Evolutionary conservation across 768 basidiomycete species (phyloP).

Genomic region (Tephrocybe sp.): DNA sequence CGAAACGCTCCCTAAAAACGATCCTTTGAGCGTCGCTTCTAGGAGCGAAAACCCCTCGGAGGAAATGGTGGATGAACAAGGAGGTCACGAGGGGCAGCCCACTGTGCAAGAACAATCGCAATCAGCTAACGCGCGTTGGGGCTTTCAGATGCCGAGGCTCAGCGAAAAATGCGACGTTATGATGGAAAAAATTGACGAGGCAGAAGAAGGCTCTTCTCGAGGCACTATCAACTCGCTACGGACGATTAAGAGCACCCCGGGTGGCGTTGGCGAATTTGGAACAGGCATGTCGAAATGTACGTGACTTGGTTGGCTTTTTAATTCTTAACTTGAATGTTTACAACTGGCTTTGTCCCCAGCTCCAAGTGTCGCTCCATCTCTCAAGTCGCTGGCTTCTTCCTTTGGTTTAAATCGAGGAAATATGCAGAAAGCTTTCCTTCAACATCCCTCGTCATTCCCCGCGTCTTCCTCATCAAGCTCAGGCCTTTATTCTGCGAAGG

Average conservation of each 20-base stretch:
- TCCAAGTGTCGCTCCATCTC: slow-evolving; percentile 66
- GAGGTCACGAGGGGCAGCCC: slow-evolving; percentile 22
- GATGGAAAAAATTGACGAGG: slow-evolving; percentile 78
- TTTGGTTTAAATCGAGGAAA: slow-evolving; percentile 62
- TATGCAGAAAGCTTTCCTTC: slow-evolving; percentile 19
- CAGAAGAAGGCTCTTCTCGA: slow-evolving; percentile 53
- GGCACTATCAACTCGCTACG: slow-evolving; percentile 48
- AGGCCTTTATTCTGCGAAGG: slow-evolving; percentile 19
- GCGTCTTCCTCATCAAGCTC: slow-evolving; percentile 21
- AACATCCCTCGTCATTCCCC: slow-evolving; percentile 12
- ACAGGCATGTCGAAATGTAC: slow-evolving; percentile 60
- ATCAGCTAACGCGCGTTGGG: slow-evolving; percentile 13
- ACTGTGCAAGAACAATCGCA: slow-evolving; percentile 12
- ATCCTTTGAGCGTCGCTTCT: slow-evolving; percentile 52
- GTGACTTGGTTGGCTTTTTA: slow-evolving; percentile 15
- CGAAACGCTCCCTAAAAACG: slow-evolving; percentile 53
- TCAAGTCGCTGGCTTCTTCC: slow-evolving; percentile 74
- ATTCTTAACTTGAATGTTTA: slow-evolving; percentile 1
- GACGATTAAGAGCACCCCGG: slow-evolving; percentile 27
- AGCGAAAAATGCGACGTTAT: slow-evolving; percentile 85
- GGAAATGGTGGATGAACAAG: slow-evolving; percentile 29
- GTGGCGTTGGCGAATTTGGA: slow-evolving; percentile 67
- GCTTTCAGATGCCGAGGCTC: slow-evolving; percentile 44
- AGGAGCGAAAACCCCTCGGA: slow-evolving; percentile 39
- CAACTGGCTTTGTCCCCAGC: slow-evolving; percentile 30